Base-by-base conservation (phyloP, 176 grass and related monocot genomes). In the Triticum dicoccoides region DNA sequence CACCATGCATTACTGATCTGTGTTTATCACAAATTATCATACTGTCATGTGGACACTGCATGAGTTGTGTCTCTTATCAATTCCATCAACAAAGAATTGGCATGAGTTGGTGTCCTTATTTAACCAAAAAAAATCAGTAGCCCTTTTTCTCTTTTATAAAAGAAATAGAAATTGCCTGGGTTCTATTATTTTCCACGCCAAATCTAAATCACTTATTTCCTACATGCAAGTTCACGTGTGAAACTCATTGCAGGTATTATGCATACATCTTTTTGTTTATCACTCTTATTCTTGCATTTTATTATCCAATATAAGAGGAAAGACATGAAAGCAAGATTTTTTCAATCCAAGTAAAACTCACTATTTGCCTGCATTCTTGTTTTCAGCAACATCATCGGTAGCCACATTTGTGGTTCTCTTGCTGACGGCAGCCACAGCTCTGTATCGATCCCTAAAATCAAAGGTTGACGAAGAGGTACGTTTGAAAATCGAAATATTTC, bases 191-290 rank as follows among this genome's bases (percentile, higher is more conserved):
- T 39, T 4, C 0, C 9, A 66, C 4, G 9, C 3, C 11, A 65
- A 64, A 66, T 80, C 24, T 80, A 66, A 67, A 13, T 33, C 0
- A 0, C 17, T 49, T 81, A 47, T 49, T 81, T 81, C 38, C 62
- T 81, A 11, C 24, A 81, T 67, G 79, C 79, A 81, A 41, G 79
- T 81, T 67, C 79, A 33, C 38, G 25, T 12, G 25, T 81, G 61
- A 67, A 49, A 81, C 17, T 81, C 39, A 81, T 81, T 81, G 62
- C 79, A 81, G 79, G 62, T 81, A 81, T 10, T 80, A 65, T 0
- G 2, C 59, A 44, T 44, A 64, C n/a, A 65, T 80, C 0, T 11
- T 64, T 18, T 80, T 80, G 4, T 56, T 1, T 56, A 56, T 56
- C 6, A 63, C 20, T 65, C 37, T 11, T 44, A 65, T 29, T 80